A percentile compares a stretch with the other conserved stretches of the same genome.
These are phyloP conservation scores for Pseudocercospora cruenta DNA, from an alignment of 2,329 filamentous ascomycete species.

Conservation along the genomic window DNA sequence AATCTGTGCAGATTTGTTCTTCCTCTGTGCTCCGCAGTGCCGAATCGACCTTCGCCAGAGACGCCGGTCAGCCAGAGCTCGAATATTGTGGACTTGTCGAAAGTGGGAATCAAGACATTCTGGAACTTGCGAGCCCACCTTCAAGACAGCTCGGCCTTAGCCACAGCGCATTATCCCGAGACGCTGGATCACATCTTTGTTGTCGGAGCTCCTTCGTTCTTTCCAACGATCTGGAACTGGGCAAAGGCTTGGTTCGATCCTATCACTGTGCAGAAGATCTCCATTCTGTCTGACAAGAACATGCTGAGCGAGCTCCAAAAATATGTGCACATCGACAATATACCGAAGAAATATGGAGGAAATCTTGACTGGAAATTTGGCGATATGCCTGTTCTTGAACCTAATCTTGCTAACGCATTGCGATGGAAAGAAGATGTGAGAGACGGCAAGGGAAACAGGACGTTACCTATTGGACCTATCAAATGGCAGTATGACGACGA, in stretches of 20 bases:
- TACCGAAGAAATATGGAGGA: constrained; percentile 88
- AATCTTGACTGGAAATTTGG: constrained; percentile 82
- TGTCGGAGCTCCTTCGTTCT: constrained; percentile 87
- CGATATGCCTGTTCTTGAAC: constrained; percentile 72
- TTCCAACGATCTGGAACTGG: constrained; percentile 93
- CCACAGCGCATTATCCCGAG: constrained; percentile 93
- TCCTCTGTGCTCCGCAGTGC: constrained; percentile 78
- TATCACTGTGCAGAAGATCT: constrained; percentile 93
- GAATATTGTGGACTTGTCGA: constrained; percentile 91
- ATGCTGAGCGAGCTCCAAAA: constrained; percentile 74
- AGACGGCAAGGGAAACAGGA: constrained; percentile 40
- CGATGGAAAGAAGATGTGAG: constrained; percentile 44
- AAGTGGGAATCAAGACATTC: constrained; percentile 88
- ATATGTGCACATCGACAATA: constrained; percentile 81
- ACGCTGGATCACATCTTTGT: constrained; percentile 86
- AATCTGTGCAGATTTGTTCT: constrained; percentile 85
- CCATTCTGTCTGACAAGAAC: constrained; percentile 76
- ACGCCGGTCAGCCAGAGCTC: constrained; percentile 92
- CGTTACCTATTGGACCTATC: constrained; percentile 53
- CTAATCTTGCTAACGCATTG: constrained; percentile 46
- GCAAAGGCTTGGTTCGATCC: constrained; percentile 91
- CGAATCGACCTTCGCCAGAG: constrained; percentile 69
- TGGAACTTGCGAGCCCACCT: constrained; percentile 94
- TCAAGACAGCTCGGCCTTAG: constrained; percentile 86
- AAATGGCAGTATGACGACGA: constrained; percentile 48